Evolutionary conservation across 169 alveolate genomes (phyloP).

Genomic region (Neospora caninum): DNA sequence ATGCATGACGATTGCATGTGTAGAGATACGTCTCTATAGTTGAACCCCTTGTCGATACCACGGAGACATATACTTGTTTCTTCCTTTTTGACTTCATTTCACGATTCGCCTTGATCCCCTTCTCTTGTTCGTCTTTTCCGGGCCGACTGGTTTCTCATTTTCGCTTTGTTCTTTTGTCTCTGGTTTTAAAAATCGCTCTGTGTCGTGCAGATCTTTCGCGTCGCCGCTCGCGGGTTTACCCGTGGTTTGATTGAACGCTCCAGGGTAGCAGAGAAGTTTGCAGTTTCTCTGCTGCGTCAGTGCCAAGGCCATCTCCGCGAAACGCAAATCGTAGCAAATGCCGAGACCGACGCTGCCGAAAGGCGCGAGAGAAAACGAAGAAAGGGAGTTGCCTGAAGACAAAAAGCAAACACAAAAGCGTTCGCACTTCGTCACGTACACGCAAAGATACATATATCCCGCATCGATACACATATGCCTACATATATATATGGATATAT

Average conservation of each 20-base stretch:
- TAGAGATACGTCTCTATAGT: too few species aligned
- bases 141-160: too few species aligned
- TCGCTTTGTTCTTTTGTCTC: too few species aligned
- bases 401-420: slow-evolving; percentile 39
- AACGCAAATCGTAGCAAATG: slow-evolving; percentile 91
- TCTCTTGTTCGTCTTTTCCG: slow-evolving; percentile 7
- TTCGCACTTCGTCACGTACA: background rate
- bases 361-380: slow-evolving; percentile 31
- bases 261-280: slow-evolving; percentile 86
- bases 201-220: too few species aligned
- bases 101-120: too few species aligned
- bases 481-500: background rate
- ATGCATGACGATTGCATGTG: background rate
- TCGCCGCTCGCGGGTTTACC: slow-evolving; percentile 67
- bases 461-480: background rate
- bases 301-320: slow-evolving; percentile 87
- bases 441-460: background rate
- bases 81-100: too few species aligned
- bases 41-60: too few species aligned
- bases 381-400: slow-evolving; percentile 68
- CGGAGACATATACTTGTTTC: too few species aligned
- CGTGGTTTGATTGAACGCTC: slow-evolving; percentile 87
- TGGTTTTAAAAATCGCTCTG: too few species aligned
- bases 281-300: slow-evolving; percentile 80
- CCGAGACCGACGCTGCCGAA: slow-evolving; percentile 83